phyloP scores from a whole-genome alignment of 305 asterid species.

The Euphrasia arctica region DNA sequence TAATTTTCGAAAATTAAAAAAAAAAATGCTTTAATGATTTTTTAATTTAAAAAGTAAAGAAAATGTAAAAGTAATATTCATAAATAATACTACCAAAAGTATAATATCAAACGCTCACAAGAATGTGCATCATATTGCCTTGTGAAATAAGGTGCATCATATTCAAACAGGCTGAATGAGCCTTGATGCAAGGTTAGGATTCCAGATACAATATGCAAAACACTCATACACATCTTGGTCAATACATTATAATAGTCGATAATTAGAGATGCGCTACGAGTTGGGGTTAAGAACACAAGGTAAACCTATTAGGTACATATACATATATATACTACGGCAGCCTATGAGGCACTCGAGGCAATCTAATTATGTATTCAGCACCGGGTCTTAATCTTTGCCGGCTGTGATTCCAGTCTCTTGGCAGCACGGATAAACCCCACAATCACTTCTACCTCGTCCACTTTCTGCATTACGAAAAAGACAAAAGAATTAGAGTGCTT shows the following conservation, averaged over 20 bases:
- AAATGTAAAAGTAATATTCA: too few species aligned
- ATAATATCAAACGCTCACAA: too few species aligned
- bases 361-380: conserved; percentile 28
- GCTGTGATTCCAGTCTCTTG: conserved; percentile 47
- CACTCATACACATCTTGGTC: conserved; percentile 28
- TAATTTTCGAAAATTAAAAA: too few species aligned
- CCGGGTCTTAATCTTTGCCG: conserved; percentile 34
- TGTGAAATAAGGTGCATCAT: conserved; percentile 21
- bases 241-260: conserved; percentile 40
- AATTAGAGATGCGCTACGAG: conserved; percentile 48
- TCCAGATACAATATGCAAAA: conserved; percentile 23
- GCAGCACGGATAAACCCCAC: conserved; percentile 73
- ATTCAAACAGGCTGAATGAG: conserved; percentile 19
- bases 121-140: too few species aligned
- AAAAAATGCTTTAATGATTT: too few species aligned
- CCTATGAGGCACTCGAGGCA: conserved; percentile 24
- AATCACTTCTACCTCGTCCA: conserved; percentile 79
- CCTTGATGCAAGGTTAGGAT: conserved; percentile 41
- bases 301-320: conserved; percentile 40
- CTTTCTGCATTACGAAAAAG: conserved; percentile 45
- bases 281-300: conserved; percentile 33
- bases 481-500: conserved; percentile 10
- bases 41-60: too few species aligned
- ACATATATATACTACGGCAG: conserved; percentile 31
- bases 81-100: too few species aligned